Evolutionary conservation across 2,329 filamentous ascomycete species (phyloP), one percentile per base, ranked within the genome.

Genomic region (Epichloe bromicola): DNA sequence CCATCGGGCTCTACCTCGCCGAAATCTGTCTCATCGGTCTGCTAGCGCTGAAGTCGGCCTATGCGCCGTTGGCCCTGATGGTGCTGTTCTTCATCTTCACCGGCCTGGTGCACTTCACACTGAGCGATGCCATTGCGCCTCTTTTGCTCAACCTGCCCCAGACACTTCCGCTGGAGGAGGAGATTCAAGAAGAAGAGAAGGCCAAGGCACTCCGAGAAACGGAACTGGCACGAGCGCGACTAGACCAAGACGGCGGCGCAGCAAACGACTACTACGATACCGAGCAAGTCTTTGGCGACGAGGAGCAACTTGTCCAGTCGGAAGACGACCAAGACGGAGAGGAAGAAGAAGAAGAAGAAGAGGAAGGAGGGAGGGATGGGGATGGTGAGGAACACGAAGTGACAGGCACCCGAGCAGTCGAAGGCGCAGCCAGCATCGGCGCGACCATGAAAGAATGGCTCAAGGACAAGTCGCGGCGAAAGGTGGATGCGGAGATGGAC

Each of bases 21-120:
- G 82, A 93, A 56, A 69, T 91, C 33, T 93, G 88, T 65, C 74
- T 96, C 62, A 84, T 95, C 57, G 90, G 89, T 47, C 74, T 96
- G 2, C 90, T 96, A 59, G 85, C 78, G 48, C 80, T 91, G 48
- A 81, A 79, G 6, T 70, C 74, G 1, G 79, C 81, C 0, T 70
- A 83, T 17, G 84, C 82, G 0, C 86, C 88, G 0, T 65, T 91
- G 60, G 70, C 89, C 30, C 69, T 93, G 46, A 89, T 90, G 81
- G 74, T 91, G 46, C 69, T 84, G 49, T 84, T 88, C 66, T 71
- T 93, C 20, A 61, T 94, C 57, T 85, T 91, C 65, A 86, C 85
- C 2, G 67, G 81, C 1, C 72, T 95, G 19, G 88, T 88, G 66
- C 87, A 95, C 63, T 61, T 88, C 42, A 79, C 78, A 3, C 72